A percentile compares a stretch with the other conserved stretches of the same genome.
These are phyloP conservation scores for Spathaspora girioi DNA, from an alignment of 805 yeast genomes.

Conservation along the genomic window DNA sequence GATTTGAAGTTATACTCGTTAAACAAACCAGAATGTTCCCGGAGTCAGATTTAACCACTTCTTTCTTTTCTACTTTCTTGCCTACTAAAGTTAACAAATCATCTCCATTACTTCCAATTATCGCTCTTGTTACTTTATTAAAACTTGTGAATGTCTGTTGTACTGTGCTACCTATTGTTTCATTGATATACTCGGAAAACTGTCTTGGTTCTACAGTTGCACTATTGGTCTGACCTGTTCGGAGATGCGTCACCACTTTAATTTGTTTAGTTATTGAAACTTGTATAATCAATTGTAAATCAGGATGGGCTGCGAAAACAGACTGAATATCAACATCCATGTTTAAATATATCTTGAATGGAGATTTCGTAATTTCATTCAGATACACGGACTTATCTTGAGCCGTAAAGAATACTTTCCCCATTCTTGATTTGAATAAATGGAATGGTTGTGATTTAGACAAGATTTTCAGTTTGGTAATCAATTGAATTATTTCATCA, in stretches of 20 bases:
- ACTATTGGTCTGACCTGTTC: constrained; percentile 5
- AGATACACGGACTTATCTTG: constrained; percentile 55
- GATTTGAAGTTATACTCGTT: not conserved
- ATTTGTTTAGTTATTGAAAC: constrained; percentile 30
- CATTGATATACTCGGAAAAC: constrained; percentile 19
- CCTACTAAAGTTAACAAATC: constrained; percentile 9
- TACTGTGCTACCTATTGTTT: constrained; percentile 17
- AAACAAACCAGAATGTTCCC: not conserved
- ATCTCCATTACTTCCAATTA: constrained; percentile 15
- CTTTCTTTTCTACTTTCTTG: not conserved
- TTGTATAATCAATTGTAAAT: constrained; percentile 46
- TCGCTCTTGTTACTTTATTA: constrained; percentile 16
- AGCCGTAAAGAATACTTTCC: constrained; percentile 59
- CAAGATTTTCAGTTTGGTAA: constrained; percentile 68
- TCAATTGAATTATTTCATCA: constrained; percentile 47
- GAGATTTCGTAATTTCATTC: constrained; percentile 56
- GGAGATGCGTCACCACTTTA: constrained; percentile 14
- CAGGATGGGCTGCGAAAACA: constrained; percentile 28
- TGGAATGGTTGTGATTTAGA: constrained; percentile 85
- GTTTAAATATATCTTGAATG: constrained; percentile 66
- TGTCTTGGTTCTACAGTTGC: not conserved
- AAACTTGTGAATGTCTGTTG: constrained; percentile 20
- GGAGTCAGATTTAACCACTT: not conserved
- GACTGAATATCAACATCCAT: constrained; percentile 34
- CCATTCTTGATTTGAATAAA: constrained; percentile 53